Evolutionary conservation across 768 basidiomycete genomes (phyloP).

Genomic region (Lentinula boryana): DNA sequence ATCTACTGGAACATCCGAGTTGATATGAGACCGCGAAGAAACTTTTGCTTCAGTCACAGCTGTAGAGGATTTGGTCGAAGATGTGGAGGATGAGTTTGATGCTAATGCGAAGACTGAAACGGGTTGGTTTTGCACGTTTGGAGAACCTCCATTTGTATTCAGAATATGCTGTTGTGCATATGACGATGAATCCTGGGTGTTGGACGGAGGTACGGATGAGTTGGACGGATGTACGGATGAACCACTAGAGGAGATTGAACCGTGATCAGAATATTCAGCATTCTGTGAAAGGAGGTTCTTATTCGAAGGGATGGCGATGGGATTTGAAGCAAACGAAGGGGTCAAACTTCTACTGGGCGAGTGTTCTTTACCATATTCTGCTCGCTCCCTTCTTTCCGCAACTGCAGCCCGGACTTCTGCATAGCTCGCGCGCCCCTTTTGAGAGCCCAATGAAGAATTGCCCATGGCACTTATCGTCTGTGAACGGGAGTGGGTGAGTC

Average conservation of each 20-base stretch:
- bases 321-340: constrained; percentile 10
- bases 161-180: background rate
- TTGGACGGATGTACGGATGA: background rate
- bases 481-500: constrained; percentile 16
- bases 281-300: background rate
- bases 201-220: background rate
- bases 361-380: constrained; percentile 11
- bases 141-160: background rate
- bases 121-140: constrained; percentile 7
- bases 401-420: constrained; percentile 77
- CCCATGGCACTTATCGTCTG: constrained; percentile 26
- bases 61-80: constrained; percentile 20
- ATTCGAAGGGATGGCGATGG: constrained; percentile 11
- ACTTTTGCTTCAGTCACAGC: constrained; percentile 27
- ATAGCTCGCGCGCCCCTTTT: constrained; percentile 51
- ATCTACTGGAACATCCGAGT: constrained; percentile 7
- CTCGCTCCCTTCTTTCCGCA: constrained; percentile 51
- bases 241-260: background rate
- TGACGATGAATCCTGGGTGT: background rate
- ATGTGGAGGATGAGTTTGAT: constrained; percentile 19
- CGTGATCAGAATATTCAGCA: background rate
- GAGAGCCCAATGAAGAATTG: constrained; percentile 20
- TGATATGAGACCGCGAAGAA: constrained; percentile 9
- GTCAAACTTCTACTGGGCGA: constrained; percentile 13
- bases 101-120: constrained; percentile 10